Conservation (phyloP, 2,329 filamentous ascomycete species). For the Parastagonospora avenae region DNA sequence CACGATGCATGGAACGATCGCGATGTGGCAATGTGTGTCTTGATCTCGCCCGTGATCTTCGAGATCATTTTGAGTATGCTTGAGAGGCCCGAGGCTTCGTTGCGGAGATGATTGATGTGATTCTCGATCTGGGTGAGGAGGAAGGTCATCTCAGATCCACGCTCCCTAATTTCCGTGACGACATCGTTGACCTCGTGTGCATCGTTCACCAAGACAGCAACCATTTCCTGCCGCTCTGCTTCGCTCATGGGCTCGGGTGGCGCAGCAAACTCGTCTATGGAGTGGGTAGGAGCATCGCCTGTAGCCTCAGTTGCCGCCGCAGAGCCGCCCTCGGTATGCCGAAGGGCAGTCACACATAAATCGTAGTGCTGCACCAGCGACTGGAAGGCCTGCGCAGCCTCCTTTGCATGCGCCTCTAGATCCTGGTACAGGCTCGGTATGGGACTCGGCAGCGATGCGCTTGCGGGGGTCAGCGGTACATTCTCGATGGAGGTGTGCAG, state of each 20-base stretch:
- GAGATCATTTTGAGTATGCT: constrained; percentile 70
- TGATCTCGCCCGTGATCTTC: constrained; percentile 69
- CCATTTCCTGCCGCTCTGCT: constrained; percentile 80
- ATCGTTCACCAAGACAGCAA: constrained; percentile 77
- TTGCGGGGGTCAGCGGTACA: constrained; percentile 36
- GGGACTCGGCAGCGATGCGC: constrained; percentile 41
- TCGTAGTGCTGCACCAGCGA: constrained; percentile 89
- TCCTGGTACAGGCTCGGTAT: constrained; percentile 55
- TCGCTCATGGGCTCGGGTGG: constrained; percentile 73
- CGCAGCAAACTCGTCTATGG: constrained; percentile 36
- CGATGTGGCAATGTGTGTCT: constrained; percentile 68
- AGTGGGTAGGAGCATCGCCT: constrained; percentile 39
- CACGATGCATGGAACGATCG: constrained; percentile 69
- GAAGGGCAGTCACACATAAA: constrained; percentile 87
- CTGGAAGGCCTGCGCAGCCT: constrained; percentile 80
- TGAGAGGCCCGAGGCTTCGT: constrained; percentile 63
- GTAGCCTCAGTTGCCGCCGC: constrained; percentile 53
- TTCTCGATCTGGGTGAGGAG: constrained; percentile 68
- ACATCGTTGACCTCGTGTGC: constrained; percentile 67
- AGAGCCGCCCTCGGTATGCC: constrained; percentile 74
- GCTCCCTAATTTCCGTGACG: constrained; percentile 71
- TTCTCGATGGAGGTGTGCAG: constrained; percentile 43
- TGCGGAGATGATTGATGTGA: constrained; percentile 64
- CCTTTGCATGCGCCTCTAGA: constrained; percentile 75
- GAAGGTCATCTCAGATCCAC: constrained; percentile 76